A percentile compares a stretch with the other conserved stretches of the same genome.
Conservation (phyloP, 495 filamentous ascomycete species). For the Penicillium diatomitis region DNA sequence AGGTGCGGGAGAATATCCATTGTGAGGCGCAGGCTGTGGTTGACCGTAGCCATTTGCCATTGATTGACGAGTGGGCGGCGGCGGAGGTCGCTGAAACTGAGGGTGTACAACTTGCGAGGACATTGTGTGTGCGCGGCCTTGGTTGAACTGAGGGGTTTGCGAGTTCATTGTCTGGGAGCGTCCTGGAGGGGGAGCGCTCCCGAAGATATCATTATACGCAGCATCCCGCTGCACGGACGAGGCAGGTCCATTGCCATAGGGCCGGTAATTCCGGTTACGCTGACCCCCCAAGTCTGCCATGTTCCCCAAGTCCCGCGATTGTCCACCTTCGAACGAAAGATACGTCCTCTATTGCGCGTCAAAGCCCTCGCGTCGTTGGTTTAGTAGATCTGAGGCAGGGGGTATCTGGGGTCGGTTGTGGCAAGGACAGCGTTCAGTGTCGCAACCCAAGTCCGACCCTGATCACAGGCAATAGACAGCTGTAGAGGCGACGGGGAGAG, state of each 20-base stretch:
- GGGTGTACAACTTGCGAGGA: conserved; percentile 50
- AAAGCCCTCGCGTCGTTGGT: neutral
- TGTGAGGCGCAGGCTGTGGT: conserved; percentile 22
- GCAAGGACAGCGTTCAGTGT: no score
- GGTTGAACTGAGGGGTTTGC: conserved; percentile 46
- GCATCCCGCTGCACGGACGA: conserved; percentile 79
- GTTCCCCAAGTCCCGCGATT: conserved; percentile 12
- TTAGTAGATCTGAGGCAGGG: conserved; percentile 6
- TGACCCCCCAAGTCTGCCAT: conserved; percentile 82
- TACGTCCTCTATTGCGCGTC: no score
- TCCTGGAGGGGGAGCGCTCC: conserved; percentile 74
- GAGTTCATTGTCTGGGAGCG: conserved; percentile 82
- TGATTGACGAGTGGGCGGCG: conserved; percentile 51
- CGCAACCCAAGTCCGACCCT: no score
- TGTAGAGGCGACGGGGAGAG: no score
- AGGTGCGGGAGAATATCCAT: conserved; percentile 29
- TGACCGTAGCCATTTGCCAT: conserved; percentile 43
- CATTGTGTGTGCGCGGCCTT: conserved; percentile 80
- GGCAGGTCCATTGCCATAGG: conserved; percentile 50
- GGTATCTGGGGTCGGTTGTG: conserved; percentile 30
- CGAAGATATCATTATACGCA: conserved; percentile 95
- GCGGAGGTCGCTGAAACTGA: conserved; percentile 35
- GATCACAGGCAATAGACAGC: no score
- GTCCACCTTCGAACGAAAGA: neutral
- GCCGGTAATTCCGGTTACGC: conserved; percentile 61